phyloP scores from a whole-genome alignment of 495 filamentous ascomycete species.

The Hypomontagnella submonticulosa region DNA sequence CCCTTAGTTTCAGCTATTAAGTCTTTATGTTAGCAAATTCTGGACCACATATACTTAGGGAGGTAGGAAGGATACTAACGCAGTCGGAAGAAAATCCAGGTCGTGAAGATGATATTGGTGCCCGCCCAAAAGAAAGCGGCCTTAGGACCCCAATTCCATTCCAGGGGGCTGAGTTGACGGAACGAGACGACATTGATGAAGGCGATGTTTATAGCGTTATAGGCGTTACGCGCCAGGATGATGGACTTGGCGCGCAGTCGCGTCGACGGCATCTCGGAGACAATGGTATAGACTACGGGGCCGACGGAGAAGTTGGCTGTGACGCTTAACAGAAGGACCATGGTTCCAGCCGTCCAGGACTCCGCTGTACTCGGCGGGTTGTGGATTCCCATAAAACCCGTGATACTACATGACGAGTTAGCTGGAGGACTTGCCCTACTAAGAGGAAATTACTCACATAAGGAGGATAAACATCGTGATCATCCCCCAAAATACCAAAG shows the following conservation, averaged over 20 bases:
- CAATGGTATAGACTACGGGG: constrained; percentile 69
- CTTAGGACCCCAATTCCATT: constrained; percentile 65
- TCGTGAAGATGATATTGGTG: constrained; percentile 56
- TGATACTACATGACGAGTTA: constrained; percentile 43
- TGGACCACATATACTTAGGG: too few species aligned
- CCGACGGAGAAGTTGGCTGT: constrained; percentile 65
- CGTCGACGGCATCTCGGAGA: constrained; percentile 66
- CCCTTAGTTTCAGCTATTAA: constrained; percentile 57
- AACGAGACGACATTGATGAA: constrained; percentile 58
- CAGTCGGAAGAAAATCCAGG: constrained; percentile 56
- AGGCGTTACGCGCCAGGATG: constrained; percentile 66
- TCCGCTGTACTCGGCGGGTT: constrained; percentile 37
- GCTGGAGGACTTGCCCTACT: background rate
- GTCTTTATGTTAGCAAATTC: background rate
- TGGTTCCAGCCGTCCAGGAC: constrained; percentile 60
- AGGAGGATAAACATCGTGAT: constrained; percentile 55
- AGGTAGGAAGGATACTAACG: constrained; percentile 46
- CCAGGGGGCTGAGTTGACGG: constrained; percentile 60
- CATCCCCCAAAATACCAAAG: constrained; percentile 64
- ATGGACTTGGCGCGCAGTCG: constrained; percentile 65
- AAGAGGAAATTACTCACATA: constrained; percentile 42
- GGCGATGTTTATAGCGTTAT: constrained; percentile 60
- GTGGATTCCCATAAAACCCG: constrained; percentile 52
- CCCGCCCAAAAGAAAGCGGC: constrained; percentile 68
- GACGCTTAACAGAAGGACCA: constrained; percentile 58